Evolutionary conservation across 805 yeast genomes (phyloP).

Genomic region (Osmozyma mogii): DNA sequence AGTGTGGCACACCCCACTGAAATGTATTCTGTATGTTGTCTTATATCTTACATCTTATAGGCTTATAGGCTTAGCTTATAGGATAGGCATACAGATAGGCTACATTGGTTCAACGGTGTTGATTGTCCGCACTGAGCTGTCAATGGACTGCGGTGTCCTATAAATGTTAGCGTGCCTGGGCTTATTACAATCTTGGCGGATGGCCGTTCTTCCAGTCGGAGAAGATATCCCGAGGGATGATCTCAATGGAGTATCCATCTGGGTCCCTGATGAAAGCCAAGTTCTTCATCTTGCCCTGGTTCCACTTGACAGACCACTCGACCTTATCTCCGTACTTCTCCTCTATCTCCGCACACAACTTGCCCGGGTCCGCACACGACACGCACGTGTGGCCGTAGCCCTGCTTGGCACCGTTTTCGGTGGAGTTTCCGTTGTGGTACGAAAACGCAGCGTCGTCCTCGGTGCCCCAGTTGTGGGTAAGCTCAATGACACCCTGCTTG

Average conservation of each 20-base stretch:
- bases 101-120: too few species aligned
- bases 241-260: conserved; percentile 81
- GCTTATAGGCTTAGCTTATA: too few species aligned
- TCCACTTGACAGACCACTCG: conserved; percentile 51
- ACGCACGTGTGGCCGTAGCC: conserved; percentile 89
- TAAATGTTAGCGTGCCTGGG: too few species aligned
- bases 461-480: conserved; percentile 95
- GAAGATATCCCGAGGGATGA: conserved; percentile 39
- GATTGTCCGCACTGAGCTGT: too few species aligned
- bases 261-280: conserved; percentile 81
- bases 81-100: too few species aligned
- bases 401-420: conserved; percentile 47
- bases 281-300: conserved; percentile 47
- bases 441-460: conserved; percentile 68
- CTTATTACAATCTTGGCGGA: too few species aligned
- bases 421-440: conserved; percentile 74
- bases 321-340: conserved; percentile 33
- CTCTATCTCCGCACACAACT: conserved; percentile 46
- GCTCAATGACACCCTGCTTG: conserved; percentile 71
- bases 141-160: too few species aligned
- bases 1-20: too few species aligned
- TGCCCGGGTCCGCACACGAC: conserved; percentile 54
- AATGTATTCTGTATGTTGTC: too few species aligned
- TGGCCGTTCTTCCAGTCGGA: conserved; percentile 11
- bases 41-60: too few species aligned